Conservation (phyloP, 2,329 filamentous ascomycete species). For the Verticillium alfalfae region DNA sequence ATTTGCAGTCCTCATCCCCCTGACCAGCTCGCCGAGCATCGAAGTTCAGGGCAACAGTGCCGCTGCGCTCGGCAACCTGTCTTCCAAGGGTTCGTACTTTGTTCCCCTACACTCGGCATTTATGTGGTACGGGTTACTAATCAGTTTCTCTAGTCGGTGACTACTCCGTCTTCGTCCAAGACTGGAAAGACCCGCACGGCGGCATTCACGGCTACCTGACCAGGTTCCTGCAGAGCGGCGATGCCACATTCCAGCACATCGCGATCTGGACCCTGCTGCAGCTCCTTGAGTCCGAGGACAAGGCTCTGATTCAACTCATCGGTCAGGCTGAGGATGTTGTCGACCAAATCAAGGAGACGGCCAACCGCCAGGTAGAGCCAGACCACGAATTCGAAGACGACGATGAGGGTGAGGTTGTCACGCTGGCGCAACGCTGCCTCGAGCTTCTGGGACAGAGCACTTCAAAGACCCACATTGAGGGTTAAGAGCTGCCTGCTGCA, state of each 20-base stretch:
- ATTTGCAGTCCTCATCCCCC: constrained; percentile 90
- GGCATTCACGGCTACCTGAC: constrained; percentile 94
- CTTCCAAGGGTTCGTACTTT: constrained; percentile 73
- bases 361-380: constrained; percentile 80
- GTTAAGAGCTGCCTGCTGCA: constrained; percentile 35
- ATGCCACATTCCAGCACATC: constrained; percentile 98
- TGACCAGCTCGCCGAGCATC: constrained; percentile 92
- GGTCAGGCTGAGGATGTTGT: constrained; percentile 87
- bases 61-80: constrained; percentile 89
- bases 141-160: constrained; percentile 65
- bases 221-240: constrained; percentile 87
- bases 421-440: constrained; percentile 81
- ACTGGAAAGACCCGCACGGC: constrained; percentile 88
- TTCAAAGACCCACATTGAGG: constrained; percentile 78
- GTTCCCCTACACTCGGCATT: background rate
- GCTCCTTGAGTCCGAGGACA: constrained; percentile 90
- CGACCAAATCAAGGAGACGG: constrained; percentile 85
- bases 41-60: constrained; percentile 98
- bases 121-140: background rate
- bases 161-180: constrained; percentile 91
- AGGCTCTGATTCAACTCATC: constrained; percentile 81
- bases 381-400: constrained; percentile 85
- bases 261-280: constrained; percentile 97
- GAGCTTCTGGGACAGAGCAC: constrained; percentile 75
- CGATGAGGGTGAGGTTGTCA: constrained; percentile 89